Evolutionary conservation across 2,329 filamentous ascomycete species (phyloP).

Genomic region (Rhynchosporium secalis): DNA sequence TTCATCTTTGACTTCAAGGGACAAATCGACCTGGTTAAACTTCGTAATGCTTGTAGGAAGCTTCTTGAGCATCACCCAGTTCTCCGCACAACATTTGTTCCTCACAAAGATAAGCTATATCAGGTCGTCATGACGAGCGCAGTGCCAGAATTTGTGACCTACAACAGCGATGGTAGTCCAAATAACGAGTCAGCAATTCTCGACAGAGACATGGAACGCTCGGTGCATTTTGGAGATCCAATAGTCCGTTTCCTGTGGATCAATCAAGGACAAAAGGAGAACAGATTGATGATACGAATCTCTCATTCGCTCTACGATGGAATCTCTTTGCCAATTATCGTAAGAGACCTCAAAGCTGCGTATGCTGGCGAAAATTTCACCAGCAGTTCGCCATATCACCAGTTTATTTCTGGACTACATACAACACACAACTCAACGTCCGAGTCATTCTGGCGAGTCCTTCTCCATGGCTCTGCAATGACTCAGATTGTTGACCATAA

Average conservation of each 20-base stretch:
- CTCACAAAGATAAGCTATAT: constrained; percentile 8
- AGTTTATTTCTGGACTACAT: constrained; percentile 24
- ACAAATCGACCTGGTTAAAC: constrained; percentile 5
- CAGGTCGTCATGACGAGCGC: constrained; percentile 21
- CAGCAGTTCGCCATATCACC: constrained; percentile 3
- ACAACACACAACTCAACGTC: not conserved
- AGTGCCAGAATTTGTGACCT: not conserved
- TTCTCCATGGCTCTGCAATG: constrained; percentile 16
- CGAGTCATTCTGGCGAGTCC: constrained; percentile 3
- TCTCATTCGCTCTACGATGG: constrained; percentile 65
- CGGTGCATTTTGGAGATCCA: not conserved
- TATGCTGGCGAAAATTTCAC: constrained; percentile 9
- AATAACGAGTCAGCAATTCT: not conserved
- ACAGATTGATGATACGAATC: constrained; percentile 35
- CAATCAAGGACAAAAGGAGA: not conserved
- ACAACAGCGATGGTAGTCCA: not conserved
- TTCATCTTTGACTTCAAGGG: constrained; percentile 21
- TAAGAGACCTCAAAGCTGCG: constrained; percentile 12
- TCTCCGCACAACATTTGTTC: constrained; percentile 24
- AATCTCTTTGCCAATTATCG: constrained; percentile 51
- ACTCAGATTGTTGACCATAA: constrained; percentile 3
- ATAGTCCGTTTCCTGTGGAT: constrained; percentile 1
- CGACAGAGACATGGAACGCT: not conserved
- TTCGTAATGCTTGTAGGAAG: constrained; percentile 15
- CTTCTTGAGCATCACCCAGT: constrained; percentile 17